Base-by-base conservation (phyloP, 2,329 filamentous ascomycete species). In the Trichoderma sp. region DNA sequence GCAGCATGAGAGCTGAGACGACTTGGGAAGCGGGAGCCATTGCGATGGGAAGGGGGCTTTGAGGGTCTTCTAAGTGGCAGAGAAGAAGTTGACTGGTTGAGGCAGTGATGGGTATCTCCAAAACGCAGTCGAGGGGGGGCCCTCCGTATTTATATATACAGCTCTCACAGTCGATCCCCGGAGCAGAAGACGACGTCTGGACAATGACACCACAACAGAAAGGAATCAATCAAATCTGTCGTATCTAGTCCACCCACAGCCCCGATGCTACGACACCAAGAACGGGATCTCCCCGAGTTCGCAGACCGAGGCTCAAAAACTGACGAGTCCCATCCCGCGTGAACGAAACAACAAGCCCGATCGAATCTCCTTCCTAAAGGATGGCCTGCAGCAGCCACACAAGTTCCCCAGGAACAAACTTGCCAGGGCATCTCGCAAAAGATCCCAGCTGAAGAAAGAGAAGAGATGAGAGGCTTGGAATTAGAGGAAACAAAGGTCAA, bases 331-430 rank as follows among this genome's bases (percentile, higher is more conserved):
- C 24, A 21, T 39, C 3, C 24, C 14, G 34, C 34, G 57, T 48
- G 28, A 50, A 28, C 45, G 5, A 39, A 39, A 39, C 10, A 39
- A 5, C 26, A 39, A 14, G 34, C 34, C 34, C 34, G 34, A 39
- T 39, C 34, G 12, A 39, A 57, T 64, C 62, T 64, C 62, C 62
- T 64, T 64, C 62, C 62, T 57, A 64, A 64, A 47, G 28, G 41
- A 44, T 14, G 57, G 24, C 19, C 21, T 26, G 28, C 59, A 54
- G 19, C 17, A 45, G 19, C 15, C 34, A 39, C 34, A 39, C 30
- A 39, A 39, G 34, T 39, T 39, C 34, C 34, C 34, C 34, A 10
- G 12, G 34, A 4, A 12, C 14, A 39, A 39, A 39, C 24, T 21
- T 30, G 48, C 62, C 30, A 15, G 30, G 52, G n/a, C 34, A 14